Base-by-base conservation (phyloP, 1,284 basidiomycete species). In the Puccinia triticina region DNA sequence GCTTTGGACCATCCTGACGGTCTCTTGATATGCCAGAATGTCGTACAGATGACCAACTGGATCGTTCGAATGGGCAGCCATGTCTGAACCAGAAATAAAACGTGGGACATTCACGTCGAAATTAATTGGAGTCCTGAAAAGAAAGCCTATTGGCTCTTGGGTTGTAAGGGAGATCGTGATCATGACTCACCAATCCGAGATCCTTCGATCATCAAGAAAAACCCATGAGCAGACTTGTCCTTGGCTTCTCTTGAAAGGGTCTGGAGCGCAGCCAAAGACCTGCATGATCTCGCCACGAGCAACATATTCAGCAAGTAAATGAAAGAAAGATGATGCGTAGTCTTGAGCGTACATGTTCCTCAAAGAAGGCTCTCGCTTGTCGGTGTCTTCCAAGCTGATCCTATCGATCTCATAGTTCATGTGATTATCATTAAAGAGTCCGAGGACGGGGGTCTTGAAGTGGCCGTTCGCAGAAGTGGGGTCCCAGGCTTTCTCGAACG, bases 21-120 rank as follows among this genome's bases (percentile, higher is more conserved):
- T 86, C 40, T 86, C 84, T 67, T 87, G 87, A 77, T 88, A 88
- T 1, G 87, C 85, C 32, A 88, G 84, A 53, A 87, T 87, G 81
- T 88, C 88, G 53, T 84, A 84, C n/a, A 86, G 32, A 79, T 86
- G 86, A 2, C 82, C 85, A 14, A 85, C 83, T 0, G 86, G 86
- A 79, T 87, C 86, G 77, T 87, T 86, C 43, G 84, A 84, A 81
- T 87, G 86, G 12, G 50, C 83, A 53, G 84, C 84, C 82, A 83
- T 83, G 46, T 84, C 84, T 71, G 73, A 77, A 48, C 80, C 74
- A n/a, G 74, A 80, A 29, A 57, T 46, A 77, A 80, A 29, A 57
- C 46, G 4, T 12, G 40, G 29, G 32, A 2, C 8, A 66, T 57
- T n/a, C 4, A 5, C 16, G n/a, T 29, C 14, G 10, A 69, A 29